phyloP scores from a whole-genome alignment of 2,329 filamentous ascomycete genomes.

The Xylaria multiplex region DNA sequence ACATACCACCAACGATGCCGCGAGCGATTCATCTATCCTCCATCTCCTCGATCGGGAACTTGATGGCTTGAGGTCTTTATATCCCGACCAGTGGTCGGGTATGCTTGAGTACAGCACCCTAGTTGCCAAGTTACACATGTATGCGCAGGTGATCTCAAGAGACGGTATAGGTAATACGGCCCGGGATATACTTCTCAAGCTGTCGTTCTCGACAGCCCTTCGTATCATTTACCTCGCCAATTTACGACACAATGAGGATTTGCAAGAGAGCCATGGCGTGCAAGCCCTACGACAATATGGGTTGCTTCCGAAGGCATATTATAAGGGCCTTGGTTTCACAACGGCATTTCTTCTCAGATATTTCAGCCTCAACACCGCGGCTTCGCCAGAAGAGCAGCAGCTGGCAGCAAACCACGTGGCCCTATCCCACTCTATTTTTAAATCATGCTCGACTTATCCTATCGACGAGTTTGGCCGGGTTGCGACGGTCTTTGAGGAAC shows the following conservation, averaged over 20 bases:
- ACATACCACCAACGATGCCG: constrained; percentile 43
- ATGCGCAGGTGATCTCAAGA: constrained; percentile 44
- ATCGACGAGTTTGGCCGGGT: constrained; percentile 44
- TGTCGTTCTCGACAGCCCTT: constrained; percentile 44
- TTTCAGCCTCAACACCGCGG: constrained; percentile 42
- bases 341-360: constrained; percentile 49
- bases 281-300: constrained; percentile 35
- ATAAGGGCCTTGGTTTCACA: constrained; percentile 45
- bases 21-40: constrained; percentile 45
- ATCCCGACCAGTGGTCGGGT: constrained; percentile 42
- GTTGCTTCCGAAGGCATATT: constrained; percentile 45
- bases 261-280: constrained; percentile 28
- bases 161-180: constrained; percentile 36
- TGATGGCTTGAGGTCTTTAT: constrained; percentile 40
- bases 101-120: constrained; percentile 43
- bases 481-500: constrained; percentile 44
- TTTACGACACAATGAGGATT: constrained; percentile 34
- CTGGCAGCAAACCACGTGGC: constrained; percentile 46
- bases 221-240: constrained; percentile 46
- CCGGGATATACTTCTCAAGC: constrained; percentile 44
- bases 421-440: constrained; percentile 46
- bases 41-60: constrained; percentile 47
- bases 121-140: constrained; percentile 46
- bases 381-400: constrained; percentile 46
- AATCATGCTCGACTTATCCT: constrained; percentile 36